Percentiles rank a stretch among this genome's conserved stretches.
phyloP scores from a whole-genome alignment of 2,329 filamentous ascomycete species.

The Colletotrichum brevisporum region DNA sequence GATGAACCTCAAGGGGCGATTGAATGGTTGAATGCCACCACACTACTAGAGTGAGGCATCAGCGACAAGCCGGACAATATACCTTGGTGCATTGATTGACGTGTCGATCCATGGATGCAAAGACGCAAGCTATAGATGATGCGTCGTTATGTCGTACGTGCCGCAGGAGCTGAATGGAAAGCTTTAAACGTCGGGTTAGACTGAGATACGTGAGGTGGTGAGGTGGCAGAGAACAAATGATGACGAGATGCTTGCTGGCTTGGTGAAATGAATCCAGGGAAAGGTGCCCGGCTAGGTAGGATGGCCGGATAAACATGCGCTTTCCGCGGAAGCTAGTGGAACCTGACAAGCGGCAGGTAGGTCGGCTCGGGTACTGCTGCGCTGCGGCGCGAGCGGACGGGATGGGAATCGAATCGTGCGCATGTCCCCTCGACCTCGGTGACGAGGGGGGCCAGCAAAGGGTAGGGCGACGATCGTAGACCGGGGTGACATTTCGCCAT shows the following conservation, averaged over 20 bases:
- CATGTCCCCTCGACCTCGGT: slow-evolving; percentile 15
- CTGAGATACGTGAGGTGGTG: background rate
- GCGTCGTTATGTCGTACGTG: slow-evolving; percentile 1
- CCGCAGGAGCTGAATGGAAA: slow-evolving; percentile 20
- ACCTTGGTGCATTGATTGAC: background rate
- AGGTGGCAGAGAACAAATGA: slow-evolving; percentile 1
- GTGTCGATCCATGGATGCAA: slow-evolving; percentile 10
- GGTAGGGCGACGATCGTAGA: slow-evolving; percentile 30
- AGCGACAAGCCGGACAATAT: background rate
- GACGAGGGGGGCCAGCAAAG: slow-evolving; percentile 3
- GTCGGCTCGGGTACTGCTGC: slow-evolving; percentile 1
- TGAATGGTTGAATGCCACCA: slow-evolving; percentile 30
- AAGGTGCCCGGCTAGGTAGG: background rate
- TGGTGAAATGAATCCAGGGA: background rate
- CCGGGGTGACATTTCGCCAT: background rate
- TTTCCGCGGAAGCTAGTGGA: slow-evolving; percentile 18
- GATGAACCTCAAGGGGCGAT: slow-evolving; percentile 6
- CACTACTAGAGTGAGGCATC: slow-evolving; percentile 7
- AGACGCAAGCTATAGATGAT: slow-evolving; percentile 1
- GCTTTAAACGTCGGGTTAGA: slow-evolving; percentile 4
- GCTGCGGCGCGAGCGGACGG: slow-evolving; percentile 33
- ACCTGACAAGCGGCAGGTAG: slow-evolving; percentile 18
- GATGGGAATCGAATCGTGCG: slow-evolving; percentile 33
- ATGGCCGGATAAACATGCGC: slow-evolving; percentile 28
- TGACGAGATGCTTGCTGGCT: background rate